These are phyloP conservation scores for Fusarium equiseti DNA, from an alignment of 2,329 filamentous ascomycete genomes.

Conservation along the genomic window DNA sequence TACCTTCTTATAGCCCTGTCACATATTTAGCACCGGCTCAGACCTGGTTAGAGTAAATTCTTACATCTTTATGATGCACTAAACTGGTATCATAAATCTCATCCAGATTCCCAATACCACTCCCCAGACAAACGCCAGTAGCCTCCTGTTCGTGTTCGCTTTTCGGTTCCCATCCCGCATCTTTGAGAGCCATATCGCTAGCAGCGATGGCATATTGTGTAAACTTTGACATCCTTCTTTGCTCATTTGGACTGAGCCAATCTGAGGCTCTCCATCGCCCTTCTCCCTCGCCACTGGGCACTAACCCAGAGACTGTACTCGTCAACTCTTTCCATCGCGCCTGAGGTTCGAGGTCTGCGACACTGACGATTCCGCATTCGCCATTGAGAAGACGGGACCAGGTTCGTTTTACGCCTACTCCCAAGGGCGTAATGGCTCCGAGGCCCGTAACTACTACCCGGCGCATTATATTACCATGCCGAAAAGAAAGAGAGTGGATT, in stretches of 20 bases:
- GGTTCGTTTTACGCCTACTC: slow-evolving; percentile 79
- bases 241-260: slow-evolving; percentile 66
- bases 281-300: slow-evolving; percentile 66
- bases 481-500: background rate
- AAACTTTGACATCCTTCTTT: slow-evolving; percentile 88
- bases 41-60: slow-evolving; percentile 43
- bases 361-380: slow-evolving; percentile 82
- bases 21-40: slow-evolving; percentile 20
- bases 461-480: slow-evolving; percentile 66
- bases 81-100: slow-evolving; percentile 89
- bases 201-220: slow-evolving; percentile 92
- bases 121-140: slow-evolving; percentile 93
- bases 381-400: slow-evolving; percentile 86
- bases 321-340: slow-evolving; percentile 77
- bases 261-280: slow-evolving; percentile 65
- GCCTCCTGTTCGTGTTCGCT: slow-evolving; percentile 73
- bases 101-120: slow-evolving; percentile 93
- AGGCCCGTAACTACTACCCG: slow-evolving; percentile 88
- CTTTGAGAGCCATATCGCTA: slow-evolving; percentile 84
- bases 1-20: slow-evolving; percentile 89
- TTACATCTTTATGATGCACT: slow-evolving; percentile 78
- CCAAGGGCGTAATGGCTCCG: slow-evolving; percentile 85
- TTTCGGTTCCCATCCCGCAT: slow-evolving; percentile 80
- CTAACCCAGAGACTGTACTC: slow-evolving; percentile 85
- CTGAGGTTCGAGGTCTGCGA: slow-evolving; percentile 69